These are phyloP conservation scores for Cryptosporidium sp. DNA, from an alignment of 169 alveolate species.

Conservation along the genomic window DNA sequence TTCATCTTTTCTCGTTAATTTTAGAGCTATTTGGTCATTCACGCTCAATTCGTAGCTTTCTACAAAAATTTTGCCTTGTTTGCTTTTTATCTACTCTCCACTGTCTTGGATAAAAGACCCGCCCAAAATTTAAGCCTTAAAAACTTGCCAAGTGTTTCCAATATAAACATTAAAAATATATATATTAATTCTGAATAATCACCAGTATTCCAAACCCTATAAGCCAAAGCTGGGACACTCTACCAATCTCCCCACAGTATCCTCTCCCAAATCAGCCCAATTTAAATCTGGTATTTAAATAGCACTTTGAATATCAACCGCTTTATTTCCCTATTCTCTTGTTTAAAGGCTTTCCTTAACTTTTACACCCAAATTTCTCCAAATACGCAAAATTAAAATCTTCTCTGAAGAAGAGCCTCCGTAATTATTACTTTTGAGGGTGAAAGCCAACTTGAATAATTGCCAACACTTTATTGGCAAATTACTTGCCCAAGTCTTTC, in stretches of 20 bases:
- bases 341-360: not conserved
- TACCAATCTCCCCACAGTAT: not conserved
- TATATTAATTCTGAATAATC: not conserved
- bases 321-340: not conserved
- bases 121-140: not conserved
- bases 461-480: not conserved
- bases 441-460: not conserved
- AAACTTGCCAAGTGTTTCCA: not conserved
- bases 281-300: not conserved
- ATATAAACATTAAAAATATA: not conserved
- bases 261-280: not conserved
- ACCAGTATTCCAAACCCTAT: not conserved
- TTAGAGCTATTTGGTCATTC: constrained; percentile 11
- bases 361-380: too few relatives aligned
- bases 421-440: not conserved
- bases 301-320: not conserved
- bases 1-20: constrained; percentile 3
- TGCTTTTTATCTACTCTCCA: constrained; percentile 1
- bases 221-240: not conserved
- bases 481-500: not conserved
- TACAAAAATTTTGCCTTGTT: not conserved
- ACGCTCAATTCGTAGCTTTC: constrained; percentile 10
- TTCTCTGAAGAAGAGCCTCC: not conserved
- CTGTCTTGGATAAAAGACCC: constrained; percentile 64
- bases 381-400: too few relatives aligned